Percentiles rank a stretch among this genome's conserved stretches.
These are phyloP conservation scores for Chaetomium olivaceum DNA, from an alignment of 2,329 filamentous ascomycete species.

Conservation along the genomic window DNA sequence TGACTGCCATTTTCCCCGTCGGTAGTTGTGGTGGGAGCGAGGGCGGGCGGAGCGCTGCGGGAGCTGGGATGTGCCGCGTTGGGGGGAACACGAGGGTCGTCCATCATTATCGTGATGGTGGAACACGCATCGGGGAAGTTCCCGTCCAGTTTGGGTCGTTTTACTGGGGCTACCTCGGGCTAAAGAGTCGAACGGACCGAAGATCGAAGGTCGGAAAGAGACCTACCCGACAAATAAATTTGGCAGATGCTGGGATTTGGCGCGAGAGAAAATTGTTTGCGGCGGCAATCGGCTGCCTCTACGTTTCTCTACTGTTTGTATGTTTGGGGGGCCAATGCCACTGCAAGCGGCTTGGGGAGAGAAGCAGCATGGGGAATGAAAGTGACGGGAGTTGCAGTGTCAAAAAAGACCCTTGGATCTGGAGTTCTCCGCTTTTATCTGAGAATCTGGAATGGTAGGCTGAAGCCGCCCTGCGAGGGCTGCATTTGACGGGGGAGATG, in stretches of 20 bases:
- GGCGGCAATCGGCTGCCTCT: background rate
- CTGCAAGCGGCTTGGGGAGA: background rate
- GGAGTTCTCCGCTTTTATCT: constrained; percentile 8
- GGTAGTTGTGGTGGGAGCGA: constrained; percentile 22
- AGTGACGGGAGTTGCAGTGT: background rate
- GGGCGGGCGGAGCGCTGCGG: constrained; percentile 24
- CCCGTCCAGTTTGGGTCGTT: constrained; percentile 15
- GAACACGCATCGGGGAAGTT: constrained; percentile 32
- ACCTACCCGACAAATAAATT: background rate
- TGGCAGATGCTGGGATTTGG: background rate
- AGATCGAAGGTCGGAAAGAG: background rate
- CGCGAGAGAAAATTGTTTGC: background rate
- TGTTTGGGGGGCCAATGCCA: constrained; percentile 3
- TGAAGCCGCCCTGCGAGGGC: background rate
- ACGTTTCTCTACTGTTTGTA: background rate
- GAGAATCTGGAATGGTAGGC: background rate
- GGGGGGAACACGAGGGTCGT: constrained; percentile 34
- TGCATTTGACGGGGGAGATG: background rate
- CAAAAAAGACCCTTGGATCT: background rate
- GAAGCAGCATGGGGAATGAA: constrained; percentile 2
- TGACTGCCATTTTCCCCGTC: constrained; percentile 30
- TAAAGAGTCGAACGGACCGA: background rate
- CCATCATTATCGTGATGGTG: constrained; percentile 37
- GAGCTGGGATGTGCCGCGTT: constrained; percentile 30
- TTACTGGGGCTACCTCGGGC: constrained; percentile 6